Conservation (phyloP, 805 yeast genomes). For the Saturnispora dispora region DNA sequence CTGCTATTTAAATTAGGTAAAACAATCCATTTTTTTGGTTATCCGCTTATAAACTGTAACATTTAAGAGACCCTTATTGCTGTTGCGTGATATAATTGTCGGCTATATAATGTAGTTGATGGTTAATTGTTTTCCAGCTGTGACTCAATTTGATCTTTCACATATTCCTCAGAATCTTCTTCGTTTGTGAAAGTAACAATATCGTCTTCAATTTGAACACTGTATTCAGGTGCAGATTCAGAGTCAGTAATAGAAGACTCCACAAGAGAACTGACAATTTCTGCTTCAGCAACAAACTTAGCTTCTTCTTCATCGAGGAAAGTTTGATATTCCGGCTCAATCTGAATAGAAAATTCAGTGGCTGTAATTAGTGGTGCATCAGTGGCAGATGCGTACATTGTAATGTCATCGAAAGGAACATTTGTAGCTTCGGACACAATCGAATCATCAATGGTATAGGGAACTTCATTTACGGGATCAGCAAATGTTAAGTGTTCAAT, state of each 20-base stretch:
- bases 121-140: not conserved
- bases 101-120: not conserved
- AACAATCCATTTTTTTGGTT: not conserved
- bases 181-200: not conserved
- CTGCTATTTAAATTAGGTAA: not conserved
- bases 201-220: conserved; percentile 8
- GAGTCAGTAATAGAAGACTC: not conserved
- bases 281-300: not conserved
- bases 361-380: not conserved
- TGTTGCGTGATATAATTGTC: not conserved
- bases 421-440: not conserved
- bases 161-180: not conserved
- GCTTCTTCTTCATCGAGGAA: conserved; percentile 1
- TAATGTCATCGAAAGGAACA: not conserved
- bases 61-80: not conserved
- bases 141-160: not conserved
- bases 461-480: not conserved
- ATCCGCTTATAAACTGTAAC: too few species aligned
- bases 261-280: not conserved
- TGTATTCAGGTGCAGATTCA: not conserved
- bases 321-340: conserved; percentile 6
- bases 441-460: not conserved
- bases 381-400: not conserved
- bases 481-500: not conserved
- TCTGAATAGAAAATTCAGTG: not conserved